These are phyloP conservation scores for Gigaspora rosea DNA, from an alignment of 192 early-diverging fungal species.

Conservation along the genomic window DNA sequence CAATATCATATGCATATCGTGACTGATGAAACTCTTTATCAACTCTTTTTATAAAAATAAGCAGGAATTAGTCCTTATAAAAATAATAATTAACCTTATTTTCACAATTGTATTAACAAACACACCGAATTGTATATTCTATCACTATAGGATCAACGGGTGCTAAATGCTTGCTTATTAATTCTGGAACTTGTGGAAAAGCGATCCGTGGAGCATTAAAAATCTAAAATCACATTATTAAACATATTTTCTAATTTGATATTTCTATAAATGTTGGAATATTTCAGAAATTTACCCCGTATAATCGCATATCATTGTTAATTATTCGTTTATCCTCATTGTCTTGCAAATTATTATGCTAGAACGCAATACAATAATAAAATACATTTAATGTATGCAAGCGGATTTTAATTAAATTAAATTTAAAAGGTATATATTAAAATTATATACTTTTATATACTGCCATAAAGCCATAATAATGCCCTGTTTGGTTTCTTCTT, in stretches of 20 bases:
- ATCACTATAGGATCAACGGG: slow-evolving; percentile 87
- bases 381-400: not conserved
- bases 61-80: not conserved
- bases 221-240: slow-evolving; percentile 47
- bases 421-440: not conserved
- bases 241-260: no score
- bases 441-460: slow-evolving; percentile 79
- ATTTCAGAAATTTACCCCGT: slow-evolving; percentile 49
- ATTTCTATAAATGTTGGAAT: not conserved
- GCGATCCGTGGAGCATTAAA: slow-evolving; percentile 66
- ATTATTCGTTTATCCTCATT: slow-evolving; percentile 85
- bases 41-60: slow-evolving; percentile 39
- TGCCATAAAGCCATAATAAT: slow-evolving; percentile 93
- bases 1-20: slow-evolving; percentile 85
- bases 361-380: not conserved
- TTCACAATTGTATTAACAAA: not conserved
- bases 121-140: slow-evolving; percentile 78
- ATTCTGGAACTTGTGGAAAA: slow-evolving; percentile 82
- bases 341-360: slow-evolving; percentile 89
- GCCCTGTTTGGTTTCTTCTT: slow-evolving; percentile 68
- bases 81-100: not conserved
- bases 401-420: not conserved
- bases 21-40: slow-evolving; percentile 78
- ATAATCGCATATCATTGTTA: slow-evolving; percentile 76
- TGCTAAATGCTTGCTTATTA: slow-evolving; percentile 71